Conservation (phyloP, 495 filamentous ascomycete genomes). For the Trichoderma orchidacearum region DNA sequence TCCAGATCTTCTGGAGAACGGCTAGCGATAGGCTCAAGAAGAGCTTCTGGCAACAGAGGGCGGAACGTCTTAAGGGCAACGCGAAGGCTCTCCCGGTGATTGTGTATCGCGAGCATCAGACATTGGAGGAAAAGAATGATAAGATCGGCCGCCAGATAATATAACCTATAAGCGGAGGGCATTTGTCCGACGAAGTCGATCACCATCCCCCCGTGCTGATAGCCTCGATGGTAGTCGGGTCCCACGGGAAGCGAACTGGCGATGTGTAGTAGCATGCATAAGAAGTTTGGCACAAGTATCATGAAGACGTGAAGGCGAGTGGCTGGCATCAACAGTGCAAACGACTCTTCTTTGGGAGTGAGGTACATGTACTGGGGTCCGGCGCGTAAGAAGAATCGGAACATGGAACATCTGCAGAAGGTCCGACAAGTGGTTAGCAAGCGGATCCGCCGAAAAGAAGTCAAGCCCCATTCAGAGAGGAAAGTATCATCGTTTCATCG, state of each 20-base stretch:
- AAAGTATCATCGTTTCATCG: not conserved
- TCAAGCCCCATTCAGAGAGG: no score
- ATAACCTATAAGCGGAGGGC: conserved; percentile 52
- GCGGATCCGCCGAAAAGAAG: no score
- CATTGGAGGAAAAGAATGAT: conserved; percentile 55
- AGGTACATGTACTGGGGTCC: conserved; percentile 62
- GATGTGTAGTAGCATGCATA: conserved; percentile 63
- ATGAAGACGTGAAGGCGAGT: conserved; percentile 55
- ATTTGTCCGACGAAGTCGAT: conserved; percentile 80
- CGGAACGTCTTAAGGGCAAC: conserved; percentile 21
- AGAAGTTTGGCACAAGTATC: conserved; percentile 54
- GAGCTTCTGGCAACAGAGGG: conserved; percentile 6
- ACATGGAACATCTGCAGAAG: conserved; percentile 57
- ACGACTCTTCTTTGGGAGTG: conserved; percentile 53
- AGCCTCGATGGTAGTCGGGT: conserved; percentile 63
- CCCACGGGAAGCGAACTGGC: conserved; percentile 48
- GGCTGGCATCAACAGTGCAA: conserved; percentile 45
- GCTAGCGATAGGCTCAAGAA: conserved; percentile 9
- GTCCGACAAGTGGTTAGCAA: not conserved
- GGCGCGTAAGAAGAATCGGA: conserved; percentile 56
- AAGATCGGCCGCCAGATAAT: conserved; percentile 51
- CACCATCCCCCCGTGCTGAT: conserved; percentile 72
- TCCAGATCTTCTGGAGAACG: conserved; percentile 51
- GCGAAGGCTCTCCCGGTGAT: conserved; percentile 49
- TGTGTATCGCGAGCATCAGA: conserved; percentile 58